Evolutionary conservation across 495 filamentous ascomycete genomes (phyloP).

Genomic region (Annulohypoxylon bovei): DNA sequence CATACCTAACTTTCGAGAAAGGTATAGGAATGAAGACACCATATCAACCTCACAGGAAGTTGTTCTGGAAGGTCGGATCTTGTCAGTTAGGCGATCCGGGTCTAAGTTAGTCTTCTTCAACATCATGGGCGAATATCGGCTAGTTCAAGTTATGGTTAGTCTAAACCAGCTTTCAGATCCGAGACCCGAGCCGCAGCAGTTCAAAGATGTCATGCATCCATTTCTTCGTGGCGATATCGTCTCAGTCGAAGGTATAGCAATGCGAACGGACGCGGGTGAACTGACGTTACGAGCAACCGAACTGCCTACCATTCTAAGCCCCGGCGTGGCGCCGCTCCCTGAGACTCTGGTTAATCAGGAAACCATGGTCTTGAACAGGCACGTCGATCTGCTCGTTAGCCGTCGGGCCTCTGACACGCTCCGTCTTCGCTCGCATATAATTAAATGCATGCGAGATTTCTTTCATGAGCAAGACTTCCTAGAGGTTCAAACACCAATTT

Average conservation of each 20-base stretch:
- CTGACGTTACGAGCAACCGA: constrained; percentile 75
- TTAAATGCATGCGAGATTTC: constrained; percentile 77
- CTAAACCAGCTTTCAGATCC: constrained; percentile 59
- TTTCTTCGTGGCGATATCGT: constrained; percentile 45
- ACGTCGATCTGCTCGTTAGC: constrained; percentile 85
- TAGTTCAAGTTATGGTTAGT: constrained; percentile 79
- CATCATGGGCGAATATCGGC: constrained; percentile 73
- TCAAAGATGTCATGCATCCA: constrained; percentile 46
- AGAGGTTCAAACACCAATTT: constrained; percentile 90
- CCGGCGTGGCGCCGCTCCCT: constrained; percentile 80
- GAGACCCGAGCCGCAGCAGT: constrained; percentile 16
- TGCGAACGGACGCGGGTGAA: constrained; percentile 77
- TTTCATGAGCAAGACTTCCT: constrained; percentile 76
- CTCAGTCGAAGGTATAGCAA: constrained; percentile 72
- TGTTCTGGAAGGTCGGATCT: constrained; percentile 58
- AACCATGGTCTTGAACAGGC: constrained; percentile 71
- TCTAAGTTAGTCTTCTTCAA: constrained; percentile 87
- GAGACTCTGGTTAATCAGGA: constrained; percentile 70
- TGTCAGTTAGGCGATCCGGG: constrained; percentile 54
- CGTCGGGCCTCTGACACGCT: constrained; percentile 70
- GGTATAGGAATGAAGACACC: constrained; percentile 39
- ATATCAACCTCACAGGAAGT: constrained; percentile 53
- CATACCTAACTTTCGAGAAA: constrained; percentile 53
- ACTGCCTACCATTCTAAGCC: constrained; percentile 76
- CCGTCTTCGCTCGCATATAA: constrained; percentile 76